These are phyloP conservation scores for Lanmaoa pseudosensibilis DNA, from an alignment of 768 basidiomycete species.

Conservation along the genomic window DNA sequence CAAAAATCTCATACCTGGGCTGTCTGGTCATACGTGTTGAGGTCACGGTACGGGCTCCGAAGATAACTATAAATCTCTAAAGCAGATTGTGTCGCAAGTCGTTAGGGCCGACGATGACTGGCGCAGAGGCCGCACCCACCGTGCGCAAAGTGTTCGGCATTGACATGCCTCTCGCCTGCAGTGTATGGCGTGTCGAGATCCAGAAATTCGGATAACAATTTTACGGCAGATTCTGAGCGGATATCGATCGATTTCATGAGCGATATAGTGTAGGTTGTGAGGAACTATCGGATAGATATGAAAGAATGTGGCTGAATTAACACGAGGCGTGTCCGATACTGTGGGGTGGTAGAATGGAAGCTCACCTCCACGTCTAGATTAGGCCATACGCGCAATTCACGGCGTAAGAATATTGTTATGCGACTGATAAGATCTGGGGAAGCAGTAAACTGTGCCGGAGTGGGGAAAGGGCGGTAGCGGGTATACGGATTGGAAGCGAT, in stretches of 20 bases:
- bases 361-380: conserved; percentile 86
- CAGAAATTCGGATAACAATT: conserved; percentile 82
- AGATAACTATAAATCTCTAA: conserved; percentile 87
- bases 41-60: conserved; percentile 84
- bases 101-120: not conserved
- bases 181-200: conserved; percentile 67
- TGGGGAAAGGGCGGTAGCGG: conserved; percentile 87
- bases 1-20: conserved; percentile 61
- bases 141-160: conserved; percentile 94
- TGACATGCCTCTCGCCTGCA: conserved; percentile 56
- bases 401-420: conserved; percentile 76
- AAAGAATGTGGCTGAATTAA: conserved; percentile 14
- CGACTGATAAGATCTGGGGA: conserved; percentile 74
- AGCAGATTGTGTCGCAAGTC: not conserved
- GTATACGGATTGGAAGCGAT: conserved; percentile 87
- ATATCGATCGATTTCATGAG: conserved; percentile 93
- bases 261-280: conserved; percentile 85
- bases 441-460: conserved; percentile 76
- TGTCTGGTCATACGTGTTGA: conserved; percentile 75
- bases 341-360: conserved; percentile 2
- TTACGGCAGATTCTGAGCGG: conserved; percentile 84
- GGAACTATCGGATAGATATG: conserved; percentile 54
- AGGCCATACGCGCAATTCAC: conserved; percentile 87
- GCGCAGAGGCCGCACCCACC: conserved; percentile 47
- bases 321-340: not conserved